Conservation (phyloP, 2,329 filamentous ascomycete species). For the Stemphylium vesicarium region DNA sequence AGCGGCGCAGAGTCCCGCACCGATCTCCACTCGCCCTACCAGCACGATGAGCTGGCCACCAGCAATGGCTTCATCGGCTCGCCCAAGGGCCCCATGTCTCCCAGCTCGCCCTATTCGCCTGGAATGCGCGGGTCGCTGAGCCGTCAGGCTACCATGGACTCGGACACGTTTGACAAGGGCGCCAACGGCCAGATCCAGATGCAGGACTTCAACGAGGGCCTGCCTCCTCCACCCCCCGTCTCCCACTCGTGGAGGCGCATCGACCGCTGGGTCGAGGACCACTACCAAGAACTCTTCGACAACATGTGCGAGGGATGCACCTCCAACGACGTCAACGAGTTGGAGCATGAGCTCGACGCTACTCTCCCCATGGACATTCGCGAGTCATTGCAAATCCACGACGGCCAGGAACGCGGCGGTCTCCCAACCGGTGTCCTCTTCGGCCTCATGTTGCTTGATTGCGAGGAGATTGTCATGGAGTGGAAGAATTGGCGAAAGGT, state of each 20-base stretch:
- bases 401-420: conserved; percentile 96
- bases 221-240: conserved; percentile 87
- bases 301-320: conserved; percentile 93
- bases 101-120: conserved; percentile 81
- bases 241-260: conserved; percentile 93
- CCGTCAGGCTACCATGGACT: conserved; percentile 64
- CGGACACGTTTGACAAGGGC: conserved; percentile 64
- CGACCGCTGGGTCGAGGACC: conserved; percentile 90
- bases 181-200: conserved; percentile 87
- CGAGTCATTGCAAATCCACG: conserved; percentile 87
- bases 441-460: conserved; percentile 92
- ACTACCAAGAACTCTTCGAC: conserved; percentile 93
- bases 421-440: conserved; percentile 92
- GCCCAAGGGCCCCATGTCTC: conserved; percentile 62
- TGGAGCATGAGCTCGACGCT: conserved; percentile 95
- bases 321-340: conserved; percentile 91
- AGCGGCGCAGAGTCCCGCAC: conserved; percentile 83
- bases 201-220: conserved; percentile 92
- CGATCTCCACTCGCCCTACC: conserved; percentile 80
- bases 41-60: conserved; percentile 69
- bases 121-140: conserved; percentile 82
- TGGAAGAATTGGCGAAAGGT: conserved; percentile 97
- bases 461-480: conserved; percentile 96
- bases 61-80: conserved; percentile 67
- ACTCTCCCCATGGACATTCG: conserved; percentile 91